Percentiles rank a stretch among this genome's conserved stretches.
Conservation (phyloP, 805 yeast species). For the Candida yuanshanica region DNA sequence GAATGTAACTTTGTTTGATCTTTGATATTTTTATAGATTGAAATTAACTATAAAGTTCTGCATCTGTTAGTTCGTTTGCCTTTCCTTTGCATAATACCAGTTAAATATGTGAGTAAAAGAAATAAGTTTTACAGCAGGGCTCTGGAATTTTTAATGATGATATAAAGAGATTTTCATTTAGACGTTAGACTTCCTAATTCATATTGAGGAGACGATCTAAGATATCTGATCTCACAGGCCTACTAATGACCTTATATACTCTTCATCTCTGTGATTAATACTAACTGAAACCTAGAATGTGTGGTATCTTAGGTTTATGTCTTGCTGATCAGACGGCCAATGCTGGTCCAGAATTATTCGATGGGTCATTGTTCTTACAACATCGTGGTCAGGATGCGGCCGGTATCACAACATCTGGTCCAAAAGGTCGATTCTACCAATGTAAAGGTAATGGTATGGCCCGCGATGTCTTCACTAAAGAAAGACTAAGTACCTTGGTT, state of each 20-base stretch:
- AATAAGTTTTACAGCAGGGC: not conserved
- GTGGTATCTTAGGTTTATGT: conserved; percentile 90
- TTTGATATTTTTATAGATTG: too few relatives aligned
- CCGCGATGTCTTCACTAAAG: conserved; percentile 88
- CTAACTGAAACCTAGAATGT: conserved; percentile 45
- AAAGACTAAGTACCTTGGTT: conserved; percentile 68
- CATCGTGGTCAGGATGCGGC: conserved; percentile 99
- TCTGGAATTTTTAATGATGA: conserved; percentile 9
- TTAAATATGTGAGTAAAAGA: not conserved
- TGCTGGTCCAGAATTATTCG: conserved; percentile 87
- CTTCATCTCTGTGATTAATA: not conserved
- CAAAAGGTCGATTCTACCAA: conserved; percentile 89
- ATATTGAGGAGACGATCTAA: conserved; percentile 22
- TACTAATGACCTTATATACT: not conserved
- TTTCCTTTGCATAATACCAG: not conserved
- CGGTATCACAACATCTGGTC: conserved; percentile 96
- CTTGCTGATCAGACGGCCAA: conserved; percentile 65
- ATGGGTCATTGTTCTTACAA: conserved; percentile 87
- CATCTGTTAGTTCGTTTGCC: not conserved
- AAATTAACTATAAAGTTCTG: not conserved
- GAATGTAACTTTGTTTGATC: not conserved
- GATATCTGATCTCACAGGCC: conserved; percentile 12
- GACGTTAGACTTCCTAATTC: conserved; percentile 30
- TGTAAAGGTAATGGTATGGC: conserved; percentile 99
- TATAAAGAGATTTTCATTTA: conserved; percentile 18